Evolutionary conservation across 306 rosid genomes (phyloP).

Genomic region (Gastrolobium villosum): DNA sequence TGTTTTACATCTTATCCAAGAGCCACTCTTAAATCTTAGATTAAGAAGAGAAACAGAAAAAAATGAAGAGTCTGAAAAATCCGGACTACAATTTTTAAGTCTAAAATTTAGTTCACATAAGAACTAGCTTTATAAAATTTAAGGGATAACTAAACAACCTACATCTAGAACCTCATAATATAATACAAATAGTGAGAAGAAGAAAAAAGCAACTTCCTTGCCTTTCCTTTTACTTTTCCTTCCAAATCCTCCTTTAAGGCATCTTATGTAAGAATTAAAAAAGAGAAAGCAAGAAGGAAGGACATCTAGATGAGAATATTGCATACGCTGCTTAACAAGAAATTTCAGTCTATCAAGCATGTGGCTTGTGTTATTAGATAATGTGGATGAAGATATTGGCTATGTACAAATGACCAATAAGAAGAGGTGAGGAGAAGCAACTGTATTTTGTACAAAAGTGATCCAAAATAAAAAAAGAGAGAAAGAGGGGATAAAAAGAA

Average conservation of each 20-base stretch:
- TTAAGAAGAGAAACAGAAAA: neutral
- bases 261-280: neutral
- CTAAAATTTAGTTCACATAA: neutral
- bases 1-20: neutral
- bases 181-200: neutral
- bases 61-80: no score
- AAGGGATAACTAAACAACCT: neutral
- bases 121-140: neutral
- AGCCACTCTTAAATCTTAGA: neutral
- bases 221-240: neutral
- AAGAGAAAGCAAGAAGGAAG: neutral
- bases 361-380: conserved; percentile 67
- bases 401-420: conserved; percentile 72
- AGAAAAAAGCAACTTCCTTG: neutral
- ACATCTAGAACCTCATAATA: neutral
- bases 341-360: conserved; percentile 52
- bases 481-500: conserved; percentile 21
- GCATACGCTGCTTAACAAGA: conserved; percentile 53
- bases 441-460: conserved; percentile 58
- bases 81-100: no score
- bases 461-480: conserved; percentile 32
- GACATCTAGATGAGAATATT: conserved; percentile 40
- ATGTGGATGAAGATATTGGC: conserved; percentile 54
- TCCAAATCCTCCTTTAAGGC: neutral
- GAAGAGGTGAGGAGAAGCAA: conserved; percentile 34